Evolutionary conservation across 1,139 yeast species (phyloP).

Genomic region (Scheffersomyces cryptocercus): DNA sequence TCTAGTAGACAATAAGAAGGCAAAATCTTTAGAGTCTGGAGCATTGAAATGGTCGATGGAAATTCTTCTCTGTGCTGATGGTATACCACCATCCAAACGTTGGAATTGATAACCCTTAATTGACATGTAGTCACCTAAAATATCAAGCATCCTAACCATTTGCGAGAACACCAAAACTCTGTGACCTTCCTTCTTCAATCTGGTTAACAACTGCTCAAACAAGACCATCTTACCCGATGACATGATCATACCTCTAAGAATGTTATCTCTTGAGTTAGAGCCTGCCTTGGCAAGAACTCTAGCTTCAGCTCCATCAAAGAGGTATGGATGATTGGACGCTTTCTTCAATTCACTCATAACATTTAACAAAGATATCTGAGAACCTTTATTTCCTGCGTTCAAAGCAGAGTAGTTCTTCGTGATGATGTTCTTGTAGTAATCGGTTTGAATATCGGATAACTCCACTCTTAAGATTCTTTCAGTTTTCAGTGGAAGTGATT

Average conservation of each 20-base stretch:
- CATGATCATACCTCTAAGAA: constrained; percentile 90
- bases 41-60: constrained; percentile 97
- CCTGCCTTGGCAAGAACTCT: constrained; percentile 66
- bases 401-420: constrained; percentile 90
- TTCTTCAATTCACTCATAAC: constrained; percentile 95
- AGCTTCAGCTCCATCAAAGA: constrained; percentile 92
- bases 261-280: constrained; percentile 71
- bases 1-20: constrained; percentile 86
- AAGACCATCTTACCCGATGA: constrained; percentile 98
- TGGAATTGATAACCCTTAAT: constrained; percentile 91
- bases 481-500: constrained; percentile 90
- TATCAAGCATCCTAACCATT: constrained; percentile 96
- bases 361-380: constrained; percentile 81
- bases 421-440: constrained; percentile 88
- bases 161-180: constrained; percentile 93
- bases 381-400: constrained; percentile 76
- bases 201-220: constrained; percentile 80
- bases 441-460: constrained; percentile 91
- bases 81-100: constrained; percentile 94
- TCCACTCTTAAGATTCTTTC: constrained; percentile 95
- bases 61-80: constrained; percentile 89
- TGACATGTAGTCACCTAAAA: constrained; percentile 87
- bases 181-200: constrained; percentile 91
- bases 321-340: constrained; percentile 95
- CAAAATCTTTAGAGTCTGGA: constrained; percentile 90